phyloP scores from a whole-genome alignment of 306 rosid species.

The Citrullus amarus region DNA sequence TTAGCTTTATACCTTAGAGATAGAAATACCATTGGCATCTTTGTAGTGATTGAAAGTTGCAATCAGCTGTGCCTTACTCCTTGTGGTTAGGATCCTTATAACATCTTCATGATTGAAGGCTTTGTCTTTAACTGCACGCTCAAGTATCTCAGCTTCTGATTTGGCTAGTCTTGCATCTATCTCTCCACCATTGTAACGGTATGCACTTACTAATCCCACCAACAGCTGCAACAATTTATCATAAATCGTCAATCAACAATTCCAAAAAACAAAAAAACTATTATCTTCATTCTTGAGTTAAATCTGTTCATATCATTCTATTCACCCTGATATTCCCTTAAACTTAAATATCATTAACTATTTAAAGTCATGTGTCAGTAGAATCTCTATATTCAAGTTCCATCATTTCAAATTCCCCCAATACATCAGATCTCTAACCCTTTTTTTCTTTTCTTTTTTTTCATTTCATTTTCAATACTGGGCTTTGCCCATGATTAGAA shows the following conservation, averaged over 20 bases:
- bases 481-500: neutral
- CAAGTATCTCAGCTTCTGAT: slow-evolving; percentile 56
- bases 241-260: neutral
- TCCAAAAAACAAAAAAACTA: neutral
- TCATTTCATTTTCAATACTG: neutral
- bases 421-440: neutral
- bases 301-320: neutral
- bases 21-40: slow-evolving; percentile 51
- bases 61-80: slow-evolving; percentile 63
- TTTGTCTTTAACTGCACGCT: slow-evolving; percentile 57
- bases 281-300: neutral
- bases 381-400: neutral
- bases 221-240: slow-evolving; percentile 8
- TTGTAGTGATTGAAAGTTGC: slow-evolving; percentile 61
- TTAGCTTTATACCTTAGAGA: slow-evolving; percentile 39
- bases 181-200: slow-evolving; percentile 22
- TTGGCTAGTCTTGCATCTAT: slow-evolving; percentile 20
- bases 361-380: neutral
- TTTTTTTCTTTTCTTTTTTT: neutral
- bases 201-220: slow-evolving; percentile 31
- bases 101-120: slow-evolving; percentile 44
- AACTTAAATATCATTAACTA: neutral
- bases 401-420: neutral
- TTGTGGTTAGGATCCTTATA: slow-evolving; percentile 51
- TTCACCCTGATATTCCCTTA: neutral